Evolutionary conservation across 2,329 filamentous ascomycete species (phyloP), one percentile per base, ranked within the genome.

Genomic region (Sarocladiaceae sp.): DNA sequence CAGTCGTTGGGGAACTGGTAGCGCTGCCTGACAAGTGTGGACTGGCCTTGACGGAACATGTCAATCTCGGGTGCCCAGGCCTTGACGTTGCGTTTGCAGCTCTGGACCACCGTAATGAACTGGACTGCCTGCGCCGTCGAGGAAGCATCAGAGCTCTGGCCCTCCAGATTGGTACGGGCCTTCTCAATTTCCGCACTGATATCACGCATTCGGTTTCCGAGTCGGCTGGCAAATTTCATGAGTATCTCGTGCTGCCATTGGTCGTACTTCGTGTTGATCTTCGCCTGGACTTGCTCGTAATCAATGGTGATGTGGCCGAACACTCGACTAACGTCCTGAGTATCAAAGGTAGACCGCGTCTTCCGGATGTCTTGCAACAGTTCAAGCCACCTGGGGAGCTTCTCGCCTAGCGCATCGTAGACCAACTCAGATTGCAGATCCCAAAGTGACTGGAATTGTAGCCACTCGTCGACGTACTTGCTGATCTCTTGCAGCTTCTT

Each of bases 221-320:
- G 86, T 52, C 94, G 90, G 53, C 82, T 80, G 33, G 91, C 94
- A 69, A 99, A 99, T 66, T 96, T 96, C 60, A 88, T 82, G 33
- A 97, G 77, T 52, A 99, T 96, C 59, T 99, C 94, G 62, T 97
- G 90, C 68, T 99, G 94, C 94, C 95, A 99, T 68, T 97, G 93
- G 65, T 99, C 95, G 66, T 99, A 99, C 68, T 97, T 99, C 61
- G 91, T 90, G 63, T 97, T 99, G 68, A 99, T 94, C 70, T 96
- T 97, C 53, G 93, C 90, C 70, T 99, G 95, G 0, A 99, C 94
- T 69, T 99, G 95, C 62, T 97, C 94, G 64, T 99, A 99, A 67
- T 99, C 93, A 63, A 99, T 91, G 3, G 88, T 90, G 51, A 97
- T 84, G 68, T 96, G 93, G 4, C 94, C 94, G 65, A 99, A 99